Conservation (phyloP, 345 rosid species). For the Eucalyptus pauciflora region DNA sequence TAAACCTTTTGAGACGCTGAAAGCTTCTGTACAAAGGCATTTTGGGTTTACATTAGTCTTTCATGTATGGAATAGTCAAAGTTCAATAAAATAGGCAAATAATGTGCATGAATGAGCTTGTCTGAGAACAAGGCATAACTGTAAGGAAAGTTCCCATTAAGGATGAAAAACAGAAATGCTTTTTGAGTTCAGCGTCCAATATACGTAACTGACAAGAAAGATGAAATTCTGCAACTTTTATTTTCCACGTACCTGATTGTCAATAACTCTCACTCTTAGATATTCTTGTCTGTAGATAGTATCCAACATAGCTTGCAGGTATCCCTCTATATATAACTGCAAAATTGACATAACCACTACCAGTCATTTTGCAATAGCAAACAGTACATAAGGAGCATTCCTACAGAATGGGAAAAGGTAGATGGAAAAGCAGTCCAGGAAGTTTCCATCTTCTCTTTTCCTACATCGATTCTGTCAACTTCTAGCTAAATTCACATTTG, state of each 20-base stretch:
- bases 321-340: slow-evolving; percentile 93
- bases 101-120: neutral
- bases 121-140: neutral
- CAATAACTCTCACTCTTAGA: slow-evolving; percentile 81
- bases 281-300: slow-evolving; percentile 82
- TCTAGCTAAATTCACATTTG: neutral
- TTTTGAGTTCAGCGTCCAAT: neutral
- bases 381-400: neutral
- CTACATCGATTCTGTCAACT: neutral
- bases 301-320: slow-evolving; percentile 95
- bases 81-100: neutral
- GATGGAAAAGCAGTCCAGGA: neutral
- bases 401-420: neutral
- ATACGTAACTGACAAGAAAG: neutral
- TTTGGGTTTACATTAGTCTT: neutral
- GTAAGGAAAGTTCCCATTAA: neutral
- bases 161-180: neutral
- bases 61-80: neutral
- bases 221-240: neutral
- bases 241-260: slow-evolving; percentile 46
- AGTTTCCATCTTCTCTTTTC: neutral
- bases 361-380: neutral
- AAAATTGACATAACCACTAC: neutral
- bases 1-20: neutral
- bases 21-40: neutral